Conservation (phyloP, 768 basidiomycete genomes). For the Lyophyllum decastes region DNA sequence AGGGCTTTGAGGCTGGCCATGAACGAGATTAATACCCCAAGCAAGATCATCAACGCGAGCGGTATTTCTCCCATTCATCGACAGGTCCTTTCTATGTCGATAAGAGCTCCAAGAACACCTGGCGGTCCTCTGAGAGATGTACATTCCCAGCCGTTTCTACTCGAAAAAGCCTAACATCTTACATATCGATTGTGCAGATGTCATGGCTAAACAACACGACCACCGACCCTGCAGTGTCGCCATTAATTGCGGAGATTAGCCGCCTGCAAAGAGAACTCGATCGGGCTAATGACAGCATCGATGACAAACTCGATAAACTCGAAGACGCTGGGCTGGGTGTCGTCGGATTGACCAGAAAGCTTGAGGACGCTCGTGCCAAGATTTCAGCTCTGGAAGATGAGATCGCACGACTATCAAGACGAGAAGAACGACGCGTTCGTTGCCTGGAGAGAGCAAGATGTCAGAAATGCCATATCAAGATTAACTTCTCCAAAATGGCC, state of each 20-base stretch:
- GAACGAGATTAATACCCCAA: slow-evolving; percentile 58
- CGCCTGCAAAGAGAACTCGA: slow-evolving; percentile 77
- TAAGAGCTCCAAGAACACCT: slow-evolving; percentile 74
- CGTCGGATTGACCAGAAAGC: slow-evolving; percentile 66
- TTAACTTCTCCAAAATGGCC: slow-evolving; percentile 50
- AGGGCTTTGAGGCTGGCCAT: slow-evolving; percentile 54
- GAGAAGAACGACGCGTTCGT: slow-evolving; percentile 67
- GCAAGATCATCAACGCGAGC: slow-evolving; percentile 51
- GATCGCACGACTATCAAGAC: slow-evolving; percentile 60
- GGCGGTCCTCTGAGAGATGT: slow-evolving; percentile 81
- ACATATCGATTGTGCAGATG: slow-evolving; percentile 41
- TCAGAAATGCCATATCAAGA: slow-evolving; percentile 65
- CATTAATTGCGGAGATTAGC: slow-evolving; percentile 70
- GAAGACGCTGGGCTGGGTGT: slow-evolving; percentile 79
- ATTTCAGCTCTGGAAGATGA: slow-evolving; percentile 67
- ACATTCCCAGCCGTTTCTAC: slow-evolving; percentile 24
- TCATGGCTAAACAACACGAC: slow-evolving; percentile 72
- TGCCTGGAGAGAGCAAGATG: slow-evolving; percentile 66
- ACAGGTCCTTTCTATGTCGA: slow-evolving; percentile 66
- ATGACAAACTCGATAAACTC: slow-evolving; percentile 85
- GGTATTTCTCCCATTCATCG: slow-evolving; percentile 80
- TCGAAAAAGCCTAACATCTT: neutral
- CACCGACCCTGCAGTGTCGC: slow-evolving; percentile 56
- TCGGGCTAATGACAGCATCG: slow-evolving; percentile 80
- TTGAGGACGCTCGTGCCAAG: slow-evolving; percentile 68